Conservation (phyloP, 2,329 filamentous ascomycete genomes). For the Pseudogymnoascus sp. region DNA sequence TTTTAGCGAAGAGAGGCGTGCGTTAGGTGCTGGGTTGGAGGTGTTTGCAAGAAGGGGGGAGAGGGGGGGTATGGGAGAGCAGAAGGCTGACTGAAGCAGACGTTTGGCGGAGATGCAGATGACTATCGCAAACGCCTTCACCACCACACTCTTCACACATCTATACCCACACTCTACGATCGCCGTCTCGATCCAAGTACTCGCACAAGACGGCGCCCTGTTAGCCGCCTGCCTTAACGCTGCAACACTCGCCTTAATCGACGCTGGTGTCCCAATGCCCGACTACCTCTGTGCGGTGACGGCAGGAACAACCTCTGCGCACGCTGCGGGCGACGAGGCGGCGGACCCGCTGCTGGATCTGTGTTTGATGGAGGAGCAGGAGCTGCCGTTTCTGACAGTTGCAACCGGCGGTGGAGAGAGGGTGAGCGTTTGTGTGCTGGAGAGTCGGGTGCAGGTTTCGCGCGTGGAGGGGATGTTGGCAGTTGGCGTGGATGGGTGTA, state of each 20-base stretch:
- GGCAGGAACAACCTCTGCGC: constrained; percentile 67
- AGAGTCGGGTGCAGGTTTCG: constrained; percentile 76
- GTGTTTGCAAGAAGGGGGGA: neutral
- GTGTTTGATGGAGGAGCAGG: constrained; percentile 73
- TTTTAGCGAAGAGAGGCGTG: no score
- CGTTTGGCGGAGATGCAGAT: constrained; percentile 74
- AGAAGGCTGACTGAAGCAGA: constrained; percentile 37
- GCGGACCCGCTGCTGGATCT: constrained; percentile 76
- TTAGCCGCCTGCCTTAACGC: constrained; percentile 89
- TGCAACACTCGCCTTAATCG: constrained; percentile 81
- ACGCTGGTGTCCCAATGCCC: constrained; percentile 91
- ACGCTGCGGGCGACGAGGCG: constrained; percentile 55
- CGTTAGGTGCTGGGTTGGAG: no score
- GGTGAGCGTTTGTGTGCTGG: constrained; percentile 74
- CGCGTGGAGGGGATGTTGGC: constrained; percentile 88
- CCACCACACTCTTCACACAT: constrained; percentile 72
- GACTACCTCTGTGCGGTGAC: constrained; percentile 88
- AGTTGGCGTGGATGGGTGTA: constrained; percentile 86
- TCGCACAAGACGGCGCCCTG: constrained; percentile 83
- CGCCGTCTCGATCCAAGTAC: constrained; percentile 73
- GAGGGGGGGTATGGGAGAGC: neutral
- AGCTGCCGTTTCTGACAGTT: constrained; percentile 82
- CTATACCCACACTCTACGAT: constrained; percentile 86
- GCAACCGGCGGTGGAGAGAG: constrained; percentile 70
- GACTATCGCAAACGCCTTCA: constrained; percentile 70